Conservation (phyloP, 192 early-diverging fungal species). For the Gorgonomyces haynaldii region DNA sequence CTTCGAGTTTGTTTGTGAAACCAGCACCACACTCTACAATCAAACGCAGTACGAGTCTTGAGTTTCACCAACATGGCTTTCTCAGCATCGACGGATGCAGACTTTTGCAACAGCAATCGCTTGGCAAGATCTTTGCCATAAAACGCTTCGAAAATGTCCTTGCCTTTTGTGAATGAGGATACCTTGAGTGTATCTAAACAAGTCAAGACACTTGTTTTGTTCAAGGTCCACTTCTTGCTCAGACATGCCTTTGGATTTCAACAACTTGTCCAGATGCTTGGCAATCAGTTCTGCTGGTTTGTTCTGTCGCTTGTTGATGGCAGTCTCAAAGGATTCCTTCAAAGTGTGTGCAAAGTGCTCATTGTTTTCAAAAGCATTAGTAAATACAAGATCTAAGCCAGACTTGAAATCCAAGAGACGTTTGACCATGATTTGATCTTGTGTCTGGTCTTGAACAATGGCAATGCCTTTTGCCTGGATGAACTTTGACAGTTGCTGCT, state of each 20-base stretch:
- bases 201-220: constrained; percentile 69
- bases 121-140: constrained; percentile 90
- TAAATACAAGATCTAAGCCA: constrained; percentile 56
- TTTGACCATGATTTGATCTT: constrained; percentile 55
- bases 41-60: constrained; percentile 32
- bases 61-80: constrained; percentile 75
- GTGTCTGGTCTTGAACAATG: constrained; percentile 3
- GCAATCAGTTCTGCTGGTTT: constrained; percentile 89
- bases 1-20: constrained; percentile 87
- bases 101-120: constrained; percentile 67
- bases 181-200: constrained; percentile 76
- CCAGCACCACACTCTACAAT: constrained; percentile 77
- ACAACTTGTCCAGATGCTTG: constrained; percentile 78
- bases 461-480: constrained; percentile 45
- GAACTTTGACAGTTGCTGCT: constrained; percentile 46
- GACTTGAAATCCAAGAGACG: constrained; percentile 66
- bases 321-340: constrained; percentile 70
- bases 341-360: constrained; percentile 61
- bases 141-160: constrained; percentile 95
- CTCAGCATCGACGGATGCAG: constrained; percentile 76
- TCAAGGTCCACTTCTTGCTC: constrained; percentile 38
- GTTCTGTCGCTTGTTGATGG: constrained; percentile 68
- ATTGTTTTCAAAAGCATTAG: constrained; percentile 49
- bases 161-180: constrained; percentile 39
- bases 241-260: constrained; percentile 71